These are phyloP conservation scores for Cardamine resedifolia DNA, from an alignment of 345 rosid genomes.

Conservation along the genomic window DNA sequence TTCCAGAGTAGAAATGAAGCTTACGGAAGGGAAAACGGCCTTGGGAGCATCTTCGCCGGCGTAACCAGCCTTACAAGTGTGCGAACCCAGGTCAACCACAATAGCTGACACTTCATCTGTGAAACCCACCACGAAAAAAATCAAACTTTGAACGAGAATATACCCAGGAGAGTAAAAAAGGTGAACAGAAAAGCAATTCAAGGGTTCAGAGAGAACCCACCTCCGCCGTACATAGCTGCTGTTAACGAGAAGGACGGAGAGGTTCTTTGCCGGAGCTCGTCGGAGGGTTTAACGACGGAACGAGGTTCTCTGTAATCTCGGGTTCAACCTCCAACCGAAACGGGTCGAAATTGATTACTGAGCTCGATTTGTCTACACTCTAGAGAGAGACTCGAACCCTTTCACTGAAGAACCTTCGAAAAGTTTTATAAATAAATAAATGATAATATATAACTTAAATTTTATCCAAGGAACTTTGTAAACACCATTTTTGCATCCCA, in stretches of 20 bases:
- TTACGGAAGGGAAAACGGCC: slow-evolving; percentile 97
- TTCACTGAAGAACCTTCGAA: not conserved
- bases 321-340: not conserved
- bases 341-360: slow-evolving; percentile 7
- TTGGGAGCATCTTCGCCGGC: slow-evolving; percentile 99
- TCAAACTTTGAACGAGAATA: not conserved
- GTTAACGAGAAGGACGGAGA: slow-evolving; percentile 6
- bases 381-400: not conserved
- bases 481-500: not conserved
- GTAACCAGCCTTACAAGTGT: slow-evolving; percentile 99
- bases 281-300: slow-evolving; percentile 22
- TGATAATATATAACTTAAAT: no score
- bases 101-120: slow-evolving; percentile 99
- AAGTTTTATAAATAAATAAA: no score
- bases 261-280: slow-evolving; percentile 22
- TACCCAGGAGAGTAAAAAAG: not conserved
- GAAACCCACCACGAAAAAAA: slow-evolving; percentile 22
- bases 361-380: not conserved
- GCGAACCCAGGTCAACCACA: slow-evolving; percentile 96
- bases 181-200: not conserved
- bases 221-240: slow-evolving; percentile 90
- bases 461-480: no score
- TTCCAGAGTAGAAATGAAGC: slow-evolving; percentile 8
- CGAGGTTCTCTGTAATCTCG: not conserved
- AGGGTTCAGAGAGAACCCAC: slow-evolving; percentile 45